These are phyloP conservation scores for Streptanthus diversifolius DNA, from an alignment of 345 rosid genomes.

Conservation along the genomic window DNA sequence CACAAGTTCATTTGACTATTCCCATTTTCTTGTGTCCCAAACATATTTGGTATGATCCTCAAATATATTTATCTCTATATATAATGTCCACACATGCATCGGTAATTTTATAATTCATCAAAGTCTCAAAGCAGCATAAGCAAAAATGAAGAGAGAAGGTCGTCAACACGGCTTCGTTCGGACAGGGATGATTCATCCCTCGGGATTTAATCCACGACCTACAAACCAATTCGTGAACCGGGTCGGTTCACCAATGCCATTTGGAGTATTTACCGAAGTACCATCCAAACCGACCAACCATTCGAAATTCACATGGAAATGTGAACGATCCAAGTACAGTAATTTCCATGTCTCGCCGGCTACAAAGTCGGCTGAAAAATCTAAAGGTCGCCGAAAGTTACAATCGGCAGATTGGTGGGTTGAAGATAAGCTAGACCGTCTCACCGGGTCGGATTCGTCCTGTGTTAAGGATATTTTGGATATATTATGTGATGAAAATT, in stretches of 20 bases:
- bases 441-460: conserved; percentile 4
- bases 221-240: background rate
- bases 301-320: background rate
- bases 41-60: background rate
- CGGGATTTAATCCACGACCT: background rate
- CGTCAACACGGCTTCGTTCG: conserved; percentile 17
- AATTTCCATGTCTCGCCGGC: conserved; percentile 23
- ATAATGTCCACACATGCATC: background rate
- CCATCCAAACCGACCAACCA: conserved; percentile 26
- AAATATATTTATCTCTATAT: background rate
- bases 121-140: background rate
- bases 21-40: conserved; percentile 13
- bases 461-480: background rate
- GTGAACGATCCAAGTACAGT: conserved; percentile 10
- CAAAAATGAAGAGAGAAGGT: conserved; percentile 27
- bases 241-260: background rate
- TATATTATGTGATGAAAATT: background rate
- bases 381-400: conserved; percentile 22
- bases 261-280: conserved; percentile 9
- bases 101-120: background rate
- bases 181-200: conserved; percentile 5
- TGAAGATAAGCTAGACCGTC: conserved; percentile 18
- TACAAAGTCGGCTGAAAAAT: background rate
- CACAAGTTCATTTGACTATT: conserved; percentile 20
- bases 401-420: background rate